phyloP scores from a whole-genome alignment of 257 asterid genomes.

The Catharanthus roseus region DNA sequence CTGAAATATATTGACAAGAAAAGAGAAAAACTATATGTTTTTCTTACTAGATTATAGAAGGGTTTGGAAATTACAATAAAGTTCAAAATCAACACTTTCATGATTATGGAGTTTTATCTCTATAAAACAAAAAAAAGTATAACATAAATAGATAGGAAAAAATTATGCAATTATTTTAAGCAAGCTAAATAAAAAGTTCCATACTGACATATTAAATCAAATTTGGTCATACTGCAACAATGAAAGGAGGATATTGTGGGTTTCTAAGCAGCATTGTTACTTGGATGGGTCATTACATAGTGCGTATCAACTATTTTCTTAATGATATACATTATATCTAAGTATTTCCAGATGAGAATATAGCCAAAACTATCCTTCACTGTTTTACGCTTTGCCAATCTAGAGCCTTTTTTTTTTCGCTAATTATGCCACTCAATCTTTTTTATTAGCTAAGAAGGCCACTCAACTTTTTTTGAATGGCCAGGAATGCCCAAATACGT shows the following conservation, averaged over 20 bases:
- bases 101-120: neutral
- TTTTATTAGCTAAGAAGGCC: too few species aligned
- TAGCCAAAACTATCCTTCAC: too few species aligned
- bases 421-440: too few species aligned
- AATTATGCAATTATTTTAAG: neutral
- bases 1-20: too few species aligned
- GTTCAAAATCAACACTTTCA: neutral
- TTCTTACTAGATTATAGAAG: neutral
- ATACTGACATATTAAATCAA: neutral
- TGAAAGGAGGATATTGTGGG: neutral
- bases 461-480: too few species aligned
- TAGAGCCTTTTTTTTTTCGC: too few species aligned
- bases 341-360: neutral
- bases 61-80: neutral
- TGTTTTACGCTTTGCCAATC: too few species aligned
- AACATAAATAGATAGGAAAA: too few species aligned
- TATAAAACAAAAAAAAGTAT: neutral
- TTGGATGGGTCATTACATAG: neutral
- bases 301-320: neutral
- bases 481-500: too few species aligned
- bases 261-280: neutral
- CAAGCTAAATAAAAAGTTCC: neutral
- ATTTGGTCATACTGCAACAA: neutral
- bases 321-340: neutral
- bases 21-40: too few species aligned